Conservation (phyloP, 768 basidiomycete species). For the Lentinula aciculospora region DNA sequence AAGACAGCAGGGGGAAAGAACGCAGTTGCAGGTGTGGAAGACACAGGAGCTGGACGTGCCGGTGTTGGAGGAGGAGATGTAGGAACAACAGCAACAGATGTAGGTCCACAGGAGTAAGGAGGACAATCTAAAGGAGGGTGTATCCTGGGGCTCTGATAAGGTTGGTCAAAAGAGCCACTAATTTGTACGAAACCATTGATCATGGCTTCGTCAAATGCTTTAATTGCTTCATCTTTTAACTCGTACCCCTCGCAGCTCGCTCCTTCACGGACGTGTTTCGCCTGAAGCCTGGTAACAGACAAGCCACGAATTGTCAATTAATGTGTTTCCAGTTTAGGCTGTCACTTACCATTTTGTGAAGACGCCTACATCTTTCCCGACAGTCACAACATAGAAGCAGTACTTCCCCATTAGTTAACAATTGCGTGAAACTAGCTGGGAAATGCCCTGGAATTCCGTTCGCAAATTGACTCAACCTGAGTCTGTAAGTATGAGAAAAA, state of each 20-base stretch:
- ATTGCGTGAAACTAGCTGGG: neutral
- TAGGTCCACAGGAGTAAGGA: neutral
- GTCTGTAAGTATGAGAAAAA: slow-evolving; percentile 4
- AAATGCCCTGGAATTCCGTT: neutral
- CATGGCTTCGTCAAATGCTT: slow-evolving; percentile 17
- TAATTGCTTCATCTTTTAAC: slow-evolving; percentile 34
- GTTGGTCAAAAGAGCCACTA: neutral
- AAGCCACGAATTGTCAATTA: neutral
- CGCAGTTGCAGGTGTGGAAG: neutral
- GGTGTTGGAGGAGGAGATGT: neutral
- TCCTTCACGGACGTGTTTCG: slow-evolving; percentile 32
- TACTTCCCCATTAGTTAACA: slow-evolving; percentile 9
- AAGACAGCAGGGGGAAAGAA: neutral
- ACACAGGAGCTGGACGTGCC: neutral
- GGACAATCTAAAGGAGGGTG: neutral
- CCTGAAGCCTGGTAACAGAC: slow-evolving; percentile 35
- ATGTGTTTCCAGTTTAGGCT: too few species aligned
- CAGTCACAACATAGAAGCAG: slow-evolving; percentile 20
- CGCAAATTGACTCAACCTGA: neutral
- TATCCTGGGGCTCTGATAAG: neutral
- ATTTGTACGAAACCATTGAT: slow-evolving; percentile 1
- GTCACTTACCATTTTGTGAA: slow-evolving; percentile 11
- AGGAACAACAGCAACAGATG: neutral
- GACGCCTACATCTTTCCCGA: slow-evolving; percentile 22
- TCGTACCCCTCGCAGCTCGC: slow-evolving; percentile 37